A percentile compares a stretch with the other conserved stretches of the same genome.
Evolutionary conservation across 257 asterid species (phyloP).

Genomic region (Solanum dulcamara): DNA sequence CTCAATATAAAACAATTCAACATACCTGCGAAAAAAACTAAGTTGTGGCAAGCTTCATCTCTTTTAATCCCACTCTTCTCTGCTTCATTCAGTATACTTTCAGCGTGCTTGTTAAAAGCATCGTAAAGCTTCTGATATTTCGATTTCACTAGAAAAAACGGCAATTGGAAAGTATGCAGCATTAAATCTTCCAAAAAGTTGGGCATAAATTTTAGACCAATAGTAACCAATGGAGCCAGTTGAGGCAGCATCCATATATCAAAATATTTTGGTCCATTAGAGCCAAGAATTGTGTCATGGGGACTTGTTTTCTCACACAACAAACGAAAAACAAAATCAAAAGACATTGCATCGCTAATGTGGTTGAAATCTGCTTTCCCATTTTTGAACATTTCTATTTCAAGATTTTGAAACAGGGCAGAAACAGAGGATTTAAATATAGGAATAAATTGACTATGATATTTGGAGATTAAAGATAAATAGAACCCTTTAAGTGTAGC

Average conservation of each 20-base stretch:
- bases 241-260: conserved; percentile 58
- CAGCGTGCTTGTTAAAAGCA: conserved; percentile 26
- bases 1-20: too few relatives aligned
- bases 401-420: conserved; percentile 31
- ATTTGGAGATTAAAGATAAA: conserved; percentile 18
- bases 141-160: conserved; percentile 25
- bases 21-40: conserved; percentile 54
- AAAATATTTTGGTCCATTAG: conserved; percentile 26
- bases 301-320: conserved; percentile 29
- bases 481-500: conserved; percentile 29
- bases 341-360: conserved; percentile 33
- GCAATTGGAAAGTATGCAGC: conserved; percentile 39
- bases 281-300: conserved; percentile 21
- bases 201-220: conserved; percentile 40
- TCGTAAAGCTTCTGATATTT: conserved; percentile 36
- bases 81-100: conserved; percentile 29
- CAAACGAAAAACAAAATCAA: conserved; percentile 57
- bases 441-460: conserved; percentile 30
- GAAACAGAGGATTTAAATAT: conserved; percentile 24
- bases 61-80: conserved; percentile 42
- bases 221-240: conserved; percentile 39
- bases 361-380: conserved; percentile 38
- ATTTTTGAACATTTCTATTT: conserved; percentile 24
- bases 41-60: conserved; percentile 73
- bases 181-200: conserved; percentile 39